Evolutionary conservation across 306 rosid species (phyloP), one percentile per base, ranked within the genome.

Genomic region (Castanea crenata): DNA sequence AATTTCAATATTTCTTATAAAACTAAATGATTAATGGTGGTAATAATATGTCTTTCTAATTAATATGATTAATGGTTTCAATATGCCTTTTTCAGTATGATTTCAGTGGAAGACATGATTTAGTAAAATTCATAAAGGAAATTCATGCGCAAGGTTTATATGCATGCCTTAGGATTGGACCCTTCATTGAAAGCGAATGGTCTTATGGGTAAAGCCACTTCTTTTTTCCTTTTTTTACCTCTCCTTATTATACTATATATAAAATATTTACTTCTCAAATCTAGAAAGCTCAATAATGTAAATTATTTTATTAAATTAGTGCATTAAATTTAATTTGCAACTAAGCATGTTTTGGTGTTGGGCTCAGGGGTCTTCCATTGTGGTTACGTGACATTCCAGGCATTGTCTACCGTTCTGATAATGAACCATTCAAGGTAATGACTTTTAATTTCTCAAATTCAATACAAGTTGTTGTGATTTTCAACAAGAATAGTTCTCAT

Each of bases 121-220:
- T 94, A 79, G 89, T 94, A 16, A 81, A 74, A 68, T 94, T 94
- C 82, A 82, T 92, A 2, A 90, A 87, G 87, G 89, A 90, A 86
- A 81, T 88, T 65, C 92, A 92, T 80, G 89, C 89, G 32, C 98
- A 90, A 31, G 95, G 97, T n/a, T 81, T 94, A n/a, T 91, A 92
- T 71, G 97, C 74, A 4, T 65, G 90, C 79, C 97, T 94, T 44
- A 83, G 98, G 76, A 86, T 94, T 80, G 98, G 98, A 87, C 98
- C 98, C 16, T 94, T 88, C 83, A 91, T 92, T 54, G 92, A 94
- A 86, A 80, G 91, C 72, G 98, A 94, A 90, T 90, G 94, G 87
- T 71, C 87, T n/a, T 90, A 91, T 6, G 98, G 98, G 97, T 92
- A 86, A 74, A 31, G 11, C 11, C 21, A 31, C 23, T 65, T 41